Evolutionary conservation across 495 filamentous ascomycete species (phyloP), one percentile per base, ranked within the genome.

Genomic region (Aspergillus cristatus): DNA sequence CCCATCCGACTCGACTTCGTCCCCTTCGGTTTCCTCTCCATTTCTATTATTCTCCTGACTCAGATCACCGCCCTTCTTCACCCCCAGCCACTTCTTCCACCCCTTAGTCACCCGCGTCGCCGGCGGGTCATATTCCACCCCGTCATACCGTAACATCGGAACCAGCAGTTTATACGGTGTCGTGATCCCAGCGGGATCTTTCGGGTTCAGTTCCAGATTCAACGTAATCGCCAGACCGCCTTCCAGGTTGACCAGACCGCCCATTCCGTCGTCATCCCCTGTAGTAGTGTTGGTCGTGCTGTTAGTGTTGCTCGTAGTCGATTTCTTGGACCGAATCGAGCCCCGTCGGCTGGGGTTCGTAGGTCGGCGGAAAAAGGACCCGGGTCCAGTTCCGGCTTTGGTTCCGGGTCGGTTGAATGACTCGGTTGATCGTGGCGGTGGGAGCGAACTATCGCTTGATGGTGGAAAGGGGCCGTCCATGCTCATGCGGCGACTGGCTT

Each of bases 121-220:
- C 4, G 57, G 55, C 4, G 62, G 65, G 25, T 68, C 60, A 37
- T 70, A 63, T 14, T 63, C 65, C 7, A 43, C 48, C 5, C 65
- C 70, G 3, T 71, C 59, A 46, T 76, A 78, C 37, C 58, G 58
- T 17, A 98, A 63, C 37, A 75, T 75, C 6, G 91, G 91, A 8
- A 98, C 81, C 0, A 96, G 72, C 16, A 97, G 57, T 14, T 88
- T 71, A 55, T 98, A 98, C 20, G 86, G 82, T 31, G 76, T 73
- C 2, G 91, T 98, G 46, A 81, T 82, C n/a, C 91, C 93, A 0
- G 81, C 74, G 0, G 93, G 91, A 49, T 97, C 86, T 40, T 75
- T 73, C 18, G 82, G 76, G 46, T 77, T 84, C 45, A 96, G 75
- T 62, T 98, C 91, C 48, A 91, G 75, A 47, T 93, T 90, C 18